Evolutionary conservation across 108 stramenopile species (phyloP).

Genomic region (Cyclotella sp.): DNA sequence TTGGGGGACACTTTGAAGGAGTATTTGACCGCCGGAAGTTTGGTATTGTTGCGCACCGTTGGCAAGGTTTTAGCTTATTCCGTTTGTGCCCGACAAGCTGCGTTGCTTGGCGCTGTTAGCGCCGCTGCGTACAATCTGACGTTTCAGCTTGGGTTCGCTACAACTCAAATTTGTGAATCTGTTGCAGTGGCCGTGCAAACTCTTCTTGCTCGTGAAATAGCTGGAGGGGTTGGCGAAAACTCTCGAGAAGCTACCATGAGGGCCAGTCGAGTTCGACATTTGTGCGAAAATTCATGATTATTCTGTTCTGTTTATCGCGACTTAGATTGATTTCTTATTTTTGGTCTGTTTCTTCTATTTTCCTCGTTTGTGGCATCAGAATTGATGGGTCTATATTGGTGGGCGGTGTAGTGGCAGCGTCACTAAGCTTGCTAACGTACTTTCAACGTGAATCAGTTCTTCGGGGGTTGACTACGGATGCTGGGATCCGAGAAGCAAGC

Average conservation of each 20-base stretch:
- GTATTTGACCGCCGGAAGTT: conserved; percentile 81
- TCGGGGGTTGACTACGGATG: conserved; percentile 81
- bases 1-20: conserved; percentile 61
- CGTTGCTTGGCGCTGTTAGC: conserved; percentile 80
- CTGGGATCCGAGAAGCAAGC: conserved; percentile 73
- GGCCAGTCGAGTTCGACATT: conserved; percentile 65
- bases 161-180: conserved; percentile 93
- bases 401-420: conserved; percentile 71
- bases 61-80: conserved; percentile 91
- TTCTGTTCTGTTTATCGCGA: not conserved
- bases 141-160: conserved; percentile 93
- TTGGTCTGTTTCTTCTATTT: not conserved
- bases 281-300: not conserved
- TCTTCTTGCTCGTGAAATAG: conserved; percentile 82
- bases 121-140: conserved; percentile 94
- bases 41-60: conserved; percentile 81
- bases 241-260: conserved; percentile 25
- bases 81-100: conserved; percentile 84
- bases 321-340: too few species aligned
- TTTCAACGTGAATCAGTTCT: conserved; percentile 76
- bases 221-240: conserved; percentile 48
- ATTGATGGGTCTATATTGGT: conserved; percentile 76
- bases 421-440: conserved; percentile 76
- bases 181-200: conserved; percentile 87
- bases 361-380: not conserved